Conservation (phyloP, 2,329 filamentous ascomycete genomes). For the Aureobasidium uvarum region DNA sequence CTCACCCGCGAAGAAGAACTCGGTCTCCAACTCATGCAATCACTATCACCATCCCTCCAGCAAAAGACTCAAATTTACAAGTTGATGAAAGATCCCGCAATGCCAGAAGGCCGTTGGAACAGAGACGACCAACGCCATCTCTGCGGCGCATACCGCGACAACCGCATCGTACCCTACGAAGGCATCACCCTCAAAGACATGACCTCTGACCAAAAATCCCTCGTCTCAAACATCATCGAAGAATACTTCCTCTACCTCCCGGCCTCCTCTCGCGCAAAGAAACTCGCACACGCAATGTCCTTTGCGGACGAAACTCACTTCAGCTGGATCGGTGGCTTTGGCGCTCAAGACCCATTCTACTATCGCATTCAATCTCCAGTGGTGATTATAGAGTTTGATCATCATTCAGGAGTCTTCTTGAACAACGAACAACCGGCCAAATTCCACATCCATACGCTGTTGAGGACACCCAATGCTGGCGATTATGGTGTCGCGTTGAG, state of each 20-base stretch:
- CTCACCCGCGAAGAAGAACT: conserved; percentile 63
- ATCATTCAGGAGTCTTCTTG: conserved; percentile 75
- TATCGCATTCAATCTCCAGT: conserved; percentile 76
- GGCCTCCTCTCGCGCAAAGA: conserved; percentile 51
- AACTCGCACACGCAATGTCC: conserved; percentile 54
- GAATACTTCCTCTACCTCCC: conserved; percentile 71
- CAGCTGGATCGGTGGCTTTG: conserved; percentile 71
- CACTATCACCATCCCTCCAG: conserved; percentile 51
- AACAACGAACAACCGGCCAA: conserved; percentile 70
- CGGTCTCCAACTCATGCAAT: conserved; percentile 69
- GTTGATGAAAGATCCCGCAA: conserved; percentile 60
- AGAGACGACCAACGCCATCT: conserved; percentile 76
- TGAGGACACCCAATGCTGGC: conserved; percentile 70
- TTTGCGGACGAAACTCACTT: conserved; percentile 73
- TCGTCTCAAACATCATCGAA: conserved; percentile 57
- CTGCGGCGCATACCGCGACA: conserved; percentile 76
- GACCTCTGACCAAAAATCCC: conserved; percentile 48
- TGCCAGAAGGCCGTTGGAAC: conserved; percentile 72
- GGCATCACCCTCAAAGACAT: conserved; percentile 59
- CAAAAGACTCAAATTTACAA: conserved; percentile 57
- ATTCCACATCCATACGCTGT: conserved; percentile 75
- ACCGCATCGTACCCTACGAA: conserved; percentile 70
- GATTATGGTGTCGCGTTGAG: conserved; percentile 65
- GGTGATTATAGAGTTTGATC: conserved; percentile 72
- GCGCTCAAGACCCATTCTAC: conserved; percentile 69